These are phyloP conservation scores for Meira miltonrushii DNA, from an alignment of 1,284 basidiomycete species.

Conservation along the genomic window DNA sequence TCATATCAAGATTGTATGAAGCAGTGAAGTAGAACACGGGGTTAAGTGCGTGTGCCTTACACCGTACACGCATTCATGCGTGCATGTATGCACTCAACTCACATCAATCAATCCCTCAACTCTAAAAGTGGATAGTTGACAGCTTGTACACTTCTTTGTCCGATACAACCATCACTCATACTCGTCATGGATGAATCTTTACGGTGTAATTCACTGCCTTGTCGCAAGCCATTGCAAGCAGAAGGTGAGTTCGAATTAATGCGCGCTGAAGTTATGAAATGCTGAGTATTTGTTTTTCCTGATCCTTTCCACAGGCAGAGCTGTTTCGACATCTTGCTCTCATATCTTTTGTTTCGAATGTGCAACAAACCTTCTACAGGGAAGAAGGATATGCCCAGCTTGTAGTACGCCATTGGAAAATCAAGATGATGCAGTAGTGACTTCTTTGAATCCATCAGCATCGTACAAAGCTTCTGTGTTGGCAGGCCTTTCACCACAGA, in stretches of 20 bases:
- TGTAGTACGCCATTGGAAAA: constrained; percentile 1
- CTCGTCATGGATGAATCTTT: constrained; percentile 4
- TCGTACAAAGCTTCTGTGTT: constrained; percentile 1
- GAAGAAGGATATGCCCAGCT: constrained; percentile 1
- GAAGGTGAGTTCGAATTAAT: neutral
- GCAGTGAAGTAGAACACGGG: too few species aligned
- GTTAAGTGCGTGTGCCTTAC: too few species aligned
- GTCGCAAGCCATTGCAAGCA: constrained; percentile 3
- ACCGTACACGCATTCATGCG: too few species aligned
- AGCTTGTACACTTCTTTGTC: neutral
- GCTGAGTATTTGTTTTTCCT: neutral
- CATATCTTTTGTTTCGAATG: constrained; percentile 10
- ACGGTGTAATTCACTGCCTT: constrained; percentile 9
- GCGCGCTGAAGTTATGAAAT: neutral
- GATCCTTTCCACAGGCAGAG: neutral
- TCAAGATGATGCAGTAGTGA: constrained; percentile 3
- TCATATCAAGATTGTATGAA: too few species aligned
- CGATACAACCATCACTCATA: neutral
- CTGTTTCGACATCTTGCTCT: constrained; percentile 7
- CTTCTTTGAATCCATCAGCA: neutral
- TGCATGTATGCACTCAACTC: too few species aligned
- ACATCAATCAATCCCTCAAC: too few species aligned
- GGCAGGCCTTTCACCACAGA: constrained; percentile 3
- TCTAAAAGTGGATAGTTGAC: too few species aligned
- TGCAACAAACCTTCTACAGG: neutral